These are phyloP conservation scores for Trebouxiophyceae sp. DNA, from an alignment of 163 green algal species.

Conservation along the genomic window DNA sequence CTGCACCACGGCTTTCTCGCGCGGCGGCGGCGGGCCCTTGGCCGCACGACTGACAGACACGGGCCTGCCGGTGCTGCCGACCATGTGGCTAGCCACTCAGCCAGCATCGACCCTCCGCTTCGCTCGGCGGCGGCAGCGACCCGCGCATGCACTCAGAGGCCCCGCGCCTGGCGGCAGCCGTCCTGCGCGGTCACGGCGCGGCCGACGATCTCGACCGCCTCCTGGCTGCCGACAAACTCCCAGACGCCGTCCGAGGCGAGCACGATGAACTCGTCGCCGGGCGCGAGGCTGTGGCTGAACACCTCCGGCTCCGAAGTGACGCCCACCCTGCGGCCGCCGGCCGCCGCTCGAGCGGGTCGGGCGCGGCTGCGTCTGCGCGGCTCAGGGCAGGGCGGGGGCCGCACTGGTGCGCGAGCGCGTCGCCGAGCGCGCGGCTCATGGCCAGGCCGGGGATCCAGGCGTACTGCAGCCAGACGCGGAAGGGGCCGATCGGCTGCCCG, in stretches of 20 bases:
- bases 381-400: slow-evolving; percentile 10
- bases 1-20: neutral
- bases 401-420: slow-evolving; percentile 75
- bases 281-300: slow-evolving; percentile 49
- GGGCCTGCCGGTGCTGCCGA: neutral
- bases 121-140: neutral
- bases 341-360: no score
- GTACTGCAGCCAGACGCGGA: slow-evolving; percentile 79
- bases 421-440: slow-evolving; percentile 88
- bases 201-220: slow-evolving; percentile 76
- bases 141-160: neutral
- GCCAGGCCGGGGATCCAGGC: slow-evolving; percentile 81
- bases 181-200: slow-evolving; percentile 50
- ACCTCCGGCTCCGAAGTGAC: slow-evolving; percentile 77
- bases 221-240: slow-evolving; percentile 85
- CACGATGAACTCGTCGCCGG: slow-evolving; percentile 74
- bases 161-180: slow-evolving; percentile 45
- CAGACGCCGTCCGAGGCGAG: slow-evolving; percentile 88
- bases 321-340: slow-evolving; percentile 59
- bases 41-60: neutral
- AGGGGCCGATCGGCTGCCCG: slow-evolving; percentile 77
- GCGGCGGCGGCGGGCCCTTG: no score
- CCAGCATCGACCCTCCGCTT: no score
- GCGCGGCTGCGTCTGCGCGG: neutral
- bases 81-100: no score